A percentile compares a stretch with the other conserved stretches of the same genome.
Conservation (phyloP, 164 flowering plant genomes). For the Liriodendron chinense region DNA sequence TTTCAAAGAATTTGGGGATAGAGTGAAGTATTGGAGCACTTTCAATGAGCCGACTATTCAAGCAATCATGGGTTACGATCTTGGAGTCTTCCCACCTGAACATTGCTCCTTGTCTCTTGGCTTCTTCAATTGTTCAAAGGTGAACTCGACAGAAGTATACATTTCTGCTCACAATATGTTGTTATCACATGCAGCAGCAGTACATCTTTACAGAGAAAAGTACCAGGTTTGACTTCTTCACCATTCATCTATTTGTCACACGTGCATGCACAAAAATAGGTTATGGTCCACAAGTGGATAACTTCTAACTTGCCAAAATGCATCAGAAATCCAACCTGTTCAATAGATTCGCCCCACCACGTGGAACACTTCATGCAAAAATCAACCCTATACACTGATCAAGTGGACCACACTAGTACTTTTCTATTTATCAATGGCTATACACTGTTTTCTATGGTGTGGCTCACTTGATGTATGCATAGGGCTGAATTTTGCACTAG, state of each 20-base stretch:
- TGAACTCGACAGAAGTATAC: conserved; percentile 17
- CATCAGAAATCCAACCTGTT: too few species aligned
- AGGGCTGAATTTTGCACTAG: too few species aligned
- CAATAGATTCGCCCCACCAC: too few species aligned
- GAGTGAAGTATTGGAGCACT: conserved; percentile 19
- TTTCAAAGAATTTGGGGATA: conserved; percentile 21
- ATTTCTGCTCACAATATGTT: conserved; percentile 13
- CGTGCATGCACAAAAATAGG: too few species aligned
- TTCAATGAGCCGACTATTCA: conserved; percentile 16
- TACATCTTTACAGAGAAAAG: conserved; percentile 12
- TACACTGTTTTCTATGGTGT: too few species aligned
- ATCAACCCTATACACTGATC: too few species aligned
- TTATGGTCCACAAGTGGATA: too few species aligned
- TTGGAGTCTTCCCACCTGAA: conserved; percentile 13
- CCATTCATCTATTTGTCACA: background rate
- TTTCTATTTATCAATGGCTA: too few species aligned
- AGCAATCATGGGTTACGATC: conserved; percentile 7
- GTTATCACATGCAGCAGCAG: conserved; percentile 18
- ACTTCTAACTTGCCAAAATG: too few species aligned
- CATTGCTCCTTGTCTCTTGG: conserved; percentile 16
- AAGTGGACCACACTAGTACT: too few species aligned
- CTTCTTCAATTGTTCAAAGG: conserved; percentile 3
- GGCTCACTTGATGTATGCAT: too few species aligned
- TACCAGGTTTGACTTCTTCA: conserved; percentile 17
- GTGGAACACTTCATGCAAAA: too few species aligned